Base-by-base conservation (phyloP, 257 asterid species). In the Dorcoceras hygrometricum region DNA sequence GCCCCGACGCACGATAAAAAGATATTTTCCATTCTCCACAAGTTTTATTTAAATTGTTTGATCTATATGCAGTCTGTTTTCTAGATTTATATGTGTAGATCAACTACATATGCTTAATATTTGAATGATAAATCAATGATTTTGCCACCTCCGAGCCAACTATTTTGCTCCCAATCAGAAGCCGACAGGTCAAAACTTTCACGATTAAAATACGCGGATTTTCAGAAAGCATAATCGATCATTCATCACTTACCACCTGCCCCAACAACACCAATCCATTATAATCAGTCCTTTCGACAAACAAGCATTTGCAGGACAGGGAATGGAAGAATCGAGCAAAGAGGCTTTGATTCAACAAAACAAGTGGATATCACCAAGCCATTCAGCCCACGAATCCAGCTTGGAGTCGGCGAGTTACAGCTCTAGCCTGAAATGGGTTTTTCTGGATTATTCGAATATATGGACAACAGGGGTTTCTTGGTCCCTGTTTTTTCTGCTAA, bases 401-500 rank as follows among this genome's bases (percentile, higher is more conserved):
- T 25, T 63, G 1, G 93, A 79, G 71, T 19, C 83, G 58, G 83
- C 69, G 81, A 83, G 84, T 23, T 75, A 84, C 62, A 87, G 76
- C 48, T 78, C 89, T 14, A 86, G 88, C 62, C 70, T 90, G 1
- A 81, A 81, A 59, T 93, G 97, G 97, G 73, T 90, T 3, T 90
- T 88, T 59, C 82, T 90, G 1, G 98, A 92, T 63, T 88, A 88
- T 27, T 85, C 97, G 0, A 85, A 65, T 59, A 6, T 86, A 12
- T 93, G 95, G 96, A 78, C 75, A 39, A 81, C 94, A 1, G 83
- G 88, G 66, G 82, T 89, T 0, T 93, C 98, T 0, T 93, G 98
- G 97, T 88, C 95, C 1, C 65, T 93, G 31, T 93, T 93, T 79
- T 83, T 81, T 31, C 67, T 93, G 54, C 85, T 93, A 0, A 73